Percentiles rank a stretch among this genome's conserved stretches.
These are phyloP conservation scores for Eleusine coracana DNA, from an alignment of 176 grass and related monocot genomes.

Conservation along the genomic window DNA sequence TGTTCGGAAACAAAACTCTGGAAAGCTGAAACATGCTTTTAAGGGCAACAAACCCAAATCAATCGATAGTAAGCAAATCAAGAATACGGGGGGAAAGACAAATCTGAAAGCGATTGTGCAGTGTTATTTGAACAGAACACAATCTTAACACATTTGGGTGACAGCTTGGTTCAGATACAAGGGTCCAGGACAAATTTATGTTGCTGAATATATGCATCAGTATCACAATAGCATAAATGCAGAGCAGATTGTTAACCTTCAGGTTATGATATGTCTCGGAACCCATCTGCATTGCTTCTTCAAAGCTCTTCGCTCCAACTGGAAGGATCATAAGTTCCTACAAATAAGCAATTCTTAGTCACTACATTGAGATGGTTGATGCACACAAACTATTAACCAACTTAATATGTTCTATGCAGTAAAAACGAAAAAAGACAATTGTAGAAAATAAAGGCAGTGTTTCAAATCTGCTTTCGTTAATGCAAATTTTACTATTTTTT, in stretches of 20 bases:
- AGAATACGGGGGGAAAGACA: background rate
- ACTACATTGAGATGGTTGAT: background rate
- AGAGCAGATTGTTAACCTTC: conserved; percentile 60
- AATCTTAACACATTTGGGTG: conserved; percentile 25
- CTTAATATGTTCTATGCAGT: conserved; percentile 5
- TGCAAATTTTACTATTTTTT: background rate
- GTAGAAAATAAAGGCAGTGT: background rate
- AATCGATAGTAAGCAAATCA: background rate
- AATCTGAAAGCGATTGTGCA: background rate
- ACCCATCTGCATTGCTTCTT: conserved; percentile 97
- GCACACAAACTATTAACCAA: conserved; percentile 3
- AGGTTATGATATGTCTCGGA: conserved; percentile 96
- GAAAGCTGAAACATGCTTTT: background rate
- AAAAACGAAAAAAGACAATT: background rate
- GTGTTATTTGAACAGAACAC: background rate
- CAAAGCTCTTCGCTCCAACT: conserved; percentile 77
- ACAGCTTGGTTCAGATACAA: conserved; percentile 15
- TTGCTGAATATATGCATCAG: background rate
- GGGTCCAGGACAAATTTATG: conserved; percentile 6
- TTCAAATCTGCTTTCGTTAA: conserved; percentile 4
- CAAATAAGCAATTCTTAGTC: conserved; percentile 37
- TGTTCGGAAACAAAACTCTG: background rate
- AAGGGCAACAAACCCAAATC: background rate
- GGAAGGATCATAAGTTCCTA: conserved; percentile 99
- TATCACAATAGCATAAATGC: conserved; percentile 1